Evolutionary conservation across 73 alveolate species (phyloP), one percentile per base, ranked within the genome.

Genomic region (Loxodes magnus): DNA sequence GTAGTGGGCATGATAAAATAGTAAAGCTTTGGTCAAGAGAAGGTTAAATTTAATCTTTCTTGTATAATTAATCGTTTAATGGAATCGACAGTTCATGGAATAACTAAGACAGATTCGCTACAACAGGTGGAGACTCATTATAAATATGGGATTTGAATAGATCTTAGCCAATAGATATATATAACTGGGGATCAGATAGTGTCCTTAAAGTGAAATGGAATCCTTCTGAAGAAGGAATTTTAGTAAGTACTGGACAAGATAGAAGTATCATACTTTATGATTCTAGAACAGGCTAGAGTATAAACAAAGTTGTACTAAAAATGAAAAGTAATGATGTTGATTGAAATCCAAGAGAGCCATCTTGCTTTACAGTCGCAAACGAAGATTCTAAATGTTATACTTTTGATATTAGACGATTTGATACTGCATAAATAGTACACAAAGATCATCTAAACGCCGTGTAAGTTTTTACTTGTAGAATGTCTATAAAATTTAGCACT

Each of bases 271-370:
- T 88, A 1, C 67, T 90, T 15, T 89, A 72, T 70, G 99, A 93
- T 68, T 66, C 85, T 15, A 68, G 98, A 58, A 91, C 92, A 12
- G 84, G 87, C 38, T 72, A 91, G 46, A 88, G 95, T 25, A 38
- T 93, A 7, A 70, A 87, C 41, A 82, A 79, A 86, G 77, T 93
- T n/a, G 50, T 58, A 37, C 71, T 93, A 56, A 77, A 75, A 50
- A 86, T 87, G 71, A 89, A 87, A 62, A 82, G 95, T 51, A 72
- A 83, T 16, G 85, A 92, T 53, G 51, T 93, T 4, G 66, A 94
- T 33, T 93, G 99, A 98, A 93, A 93, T 71, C 99, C 99, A 0
- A 81, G 75, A 30, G 99, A 93, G 66, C 99, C 99, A 16, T 52
- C 90, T 52, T 90, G 90, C 62, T 83, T 93, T 46, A 90, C 92